Evolutionary conservation across 1,139 yeast genomes (phyloP), one percentile per base, ranked within the genome.

Genomic region (Kodamaea fungicola): DNA sequence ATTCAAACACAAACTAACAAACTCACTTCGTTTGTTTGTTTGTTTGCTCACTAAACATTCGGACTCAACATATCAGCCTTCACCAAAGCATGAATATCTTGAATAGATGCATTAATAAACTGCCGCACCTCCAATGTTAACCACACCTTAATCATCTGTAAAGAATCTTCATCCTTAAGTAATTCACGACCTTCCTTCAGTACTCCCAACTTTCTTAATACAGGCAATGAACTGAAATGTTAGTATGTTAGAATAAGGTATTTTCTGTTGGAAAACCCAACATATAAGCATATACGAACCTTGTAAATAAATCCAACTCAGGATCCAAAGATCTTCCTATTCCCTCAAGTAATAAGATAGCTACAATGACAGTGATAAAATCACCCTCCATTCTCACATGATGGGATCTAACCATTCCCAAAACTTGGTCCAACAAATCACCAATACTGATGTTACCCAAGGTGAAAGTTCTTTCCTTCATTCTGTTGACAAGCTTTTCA

Each of bases 311-410:
- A 63, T 92, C 98, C 54, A 92, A 71, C 32, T 87, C 80, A 2
- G 97, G 97, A 61, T 92, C 96, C 41, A 92, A 69, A 59, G 86
- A 95, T 56, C 97, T 73, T 13, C 98, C 98, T 39, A 92, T 86
- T 9, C 98, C 98, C 61, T 92, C 98, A 41, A 92, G 64, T 42
- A 92, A 69, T 37, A 92, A 63, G 27, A 92, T 89, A 1, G 97
- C 96, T 29, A 92, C 89, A 12, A 92, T 85, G 22, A 94, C 96
- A 21, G 96, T 88, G 33, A 92, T 83, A 54, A 92, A 92, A 58
- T 92, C 98, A 6, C 96, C 95, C 54, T 92, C 99, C 96, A 94
- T 86, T 55, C 97, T 74, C 13, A 92, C 98, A 59, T 94, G 99
- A 57, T 92, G 98, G 12, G 71, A 69, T 41, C 97, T 73, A 12